These are phyloP conservation scores for Pyracantha coccinea DNA, from an alignment of 331 rosid genomes.

Conservation along the genomic window DNA sequence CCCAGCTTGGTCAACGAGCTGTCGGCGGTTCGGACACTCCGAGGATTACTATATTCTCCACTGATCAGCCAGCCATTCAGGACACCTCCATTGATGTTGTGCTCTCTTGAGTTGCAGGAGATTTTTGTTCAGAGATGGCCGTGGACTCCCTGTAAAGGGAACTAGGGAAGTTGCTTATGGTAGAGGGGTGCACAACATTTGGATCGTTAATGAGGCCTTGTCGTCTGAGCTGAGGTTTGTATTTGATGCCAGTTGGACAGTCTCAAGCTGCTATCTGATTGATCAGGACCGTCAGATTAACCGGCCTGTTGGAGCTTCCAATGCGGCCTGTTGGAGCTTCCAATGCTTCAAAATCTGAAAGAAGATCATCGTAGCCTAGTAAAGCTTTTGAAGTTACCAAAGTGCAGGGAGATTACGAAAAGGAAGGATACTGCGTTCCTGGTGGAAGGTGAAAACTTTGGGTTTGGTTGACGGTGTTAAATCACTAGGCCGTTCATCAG, in stretches of 20 bases:
- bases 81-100: constrained; percentile 18
- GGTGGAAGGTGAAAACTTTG: constrained; percentile 35
- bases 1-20: constrained; percentile 7
- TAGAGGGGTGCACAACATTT: constrained; percentile 63
- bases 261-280: constrained; percentile 52
- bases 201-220: constrained; percentile 75
- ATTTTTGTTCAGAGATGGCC: constrained; percentile 28
- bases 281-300: constrained; percentile 18
- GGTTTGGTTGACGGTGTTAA: constrained; percentile 36
- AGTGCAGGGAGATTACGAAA: constrained; percentile 29
- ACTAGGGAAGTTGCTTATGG: constrained; percentile 39
- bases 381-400: constrained; percentile 39
- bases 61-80: background rate
- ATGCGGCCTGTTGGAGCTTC: constrained; percentile 16
- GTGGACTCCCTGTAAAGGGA: constrained; percentile 41
- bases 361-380: constrained; percentile 44
- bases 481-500: constrained; percentile 21
- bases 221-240: constrained; percentile 73
- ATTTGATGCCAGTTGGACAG: constrained; percentile 72
- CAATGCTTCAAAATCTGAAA: constrained; percentile 25
- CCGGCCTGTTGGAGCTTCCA: constrained; percentile 11
- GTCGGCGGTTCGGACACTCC: constrained; percentile 19
- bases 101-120: constrained; percentile 56
- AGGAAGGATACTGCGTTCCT: constrained; percentile 22
- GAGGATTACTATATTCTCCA: constrained; percentile 53